A percentile compares a stretch with the other conserved stretches of the same genome.
phyloP scores from a whole-genome alignment of 1,139 yeast species.

The Debaryomyces psychrophilus region DNA sequence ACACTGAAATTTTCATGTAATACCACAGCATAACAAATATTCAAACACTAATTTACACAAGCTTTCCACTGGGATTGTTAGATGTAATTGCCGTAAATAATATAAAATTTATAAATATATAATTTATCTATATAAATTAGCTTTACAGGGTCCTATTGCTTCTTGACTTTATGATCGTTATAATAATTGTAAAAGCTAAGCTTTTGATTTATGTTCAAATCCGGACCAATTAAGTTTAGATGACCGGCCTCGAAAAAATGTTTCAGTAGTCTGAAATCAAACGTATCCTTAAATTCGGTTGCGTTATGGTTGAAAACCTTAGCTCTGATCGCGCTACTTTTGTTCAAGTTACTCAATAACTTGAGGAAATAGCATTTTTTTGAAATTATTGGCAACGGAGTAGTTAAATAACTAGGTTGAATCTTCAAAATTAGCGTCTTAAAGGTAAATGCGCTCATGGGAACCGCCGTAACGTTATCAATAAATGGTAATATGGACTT shows the following conservation, averaged over 20 bases:
- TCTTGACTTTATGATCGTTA: conserved; percentile 21
- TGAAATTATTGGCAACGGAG: conserved; percentile 35
- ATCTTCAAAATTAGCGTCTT: conserved; percentile 50
- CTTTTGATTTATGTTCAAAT: conserved; percentile 33
- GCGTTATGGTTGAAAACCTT: conserved; percentile 29
- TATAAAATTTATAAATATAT: background rate
- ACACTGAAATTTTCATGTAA: background rate
- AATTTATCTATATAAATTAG: background rate
- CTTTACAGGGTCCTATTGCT: conserved; percentile 6
- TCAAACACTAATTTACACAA: too few species aligned
- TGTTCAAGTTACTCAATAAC: conserved; percentile 27
- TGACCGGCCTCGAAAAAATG: conserved; percentile 34
- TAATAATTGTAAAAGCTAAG: conserved; percentile 40
- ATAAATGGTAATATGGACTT: conserved; percentile 57
- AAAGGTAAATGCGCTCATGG: conserved; percentile 25
- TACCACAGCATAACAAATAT: background rate
- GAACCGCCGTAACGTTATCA: conserved; percentile 16
- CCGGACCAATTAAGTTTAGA: conserved; percentile 30
- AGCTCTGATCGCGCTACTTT: conserved; percentile 24
- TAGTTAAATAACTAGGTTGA: conserved; percentile 36
- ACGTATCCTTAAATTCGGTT: conserved; percentile 11
- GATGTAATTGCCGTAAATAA: background rate
- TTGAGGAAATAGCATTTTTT: conserved; percentile 27
- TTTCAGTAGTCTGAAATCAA: conserved; percentile 22
- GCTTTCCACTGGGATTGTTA: too few species aligned